These are phyloP conservation scores for Salix arbutifolia DNA, from an alignment of 345 rosid species.

Conservation along the genomic window DNA sequence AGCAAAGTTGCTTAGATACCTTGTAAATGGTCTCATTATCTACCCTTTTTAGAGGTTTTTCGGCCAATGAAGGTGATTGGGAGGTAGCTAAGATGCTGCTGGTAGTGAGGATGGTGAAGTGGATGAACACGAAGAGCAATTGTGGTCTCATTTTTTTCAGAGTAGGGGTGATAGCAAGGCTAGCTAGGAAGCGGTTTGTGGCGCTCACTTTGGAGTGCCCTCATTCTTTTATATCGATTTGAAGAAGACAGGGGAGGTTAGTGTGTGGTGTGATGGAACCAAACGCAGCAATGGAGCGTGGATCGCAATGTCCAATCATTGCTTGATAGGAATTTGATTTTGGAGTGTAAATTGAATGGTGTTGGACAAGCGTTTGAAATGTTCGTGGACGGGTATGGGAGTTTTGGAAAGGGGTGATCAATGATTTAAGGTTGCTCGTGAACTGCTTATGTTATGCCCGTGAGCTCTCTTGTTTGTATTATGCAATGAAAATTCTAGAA, in stretches of 20 bases:
- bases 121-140: constrained; percentile 23
- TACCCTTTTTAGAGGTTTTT: constrained; percentile 8
- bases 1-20: constrained; percentile 55
- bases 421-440: constrained; percentile 25
- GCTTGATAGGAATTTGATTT: no score
- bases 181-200: background rate
- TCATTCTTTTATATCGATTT: background rate
- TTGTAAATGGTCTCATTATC: constrained; percentile 40
- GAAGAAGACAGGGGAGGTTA: background rate
- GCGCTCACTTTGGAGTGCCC: background rate
- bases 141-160: constrained; percentile 35
- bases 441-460: constrained; percentile 31
- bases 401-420: background rate
- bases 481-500: constrained; percentile 18
- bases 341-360: no score
- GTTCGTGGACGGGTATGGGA: background rate
- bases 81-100: constrained; percentile 4
- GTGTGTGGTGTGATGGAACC: no score
- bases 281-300: no score
- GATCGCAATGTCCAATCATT: no score
- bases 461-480: constrained; percentile 32
- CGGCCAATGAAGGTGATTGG: constrained; percentile 8
- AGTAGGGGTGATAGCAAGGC: background rate
- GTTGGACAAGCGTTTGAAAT: no score
- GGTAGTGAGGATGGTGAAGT: constrained; percentile 2